These are phyloP conservation scores for Meyerozyma athensensis DNA, from an alignment of 1,139 yeast species.

Conservation along the genomic window DNA sequence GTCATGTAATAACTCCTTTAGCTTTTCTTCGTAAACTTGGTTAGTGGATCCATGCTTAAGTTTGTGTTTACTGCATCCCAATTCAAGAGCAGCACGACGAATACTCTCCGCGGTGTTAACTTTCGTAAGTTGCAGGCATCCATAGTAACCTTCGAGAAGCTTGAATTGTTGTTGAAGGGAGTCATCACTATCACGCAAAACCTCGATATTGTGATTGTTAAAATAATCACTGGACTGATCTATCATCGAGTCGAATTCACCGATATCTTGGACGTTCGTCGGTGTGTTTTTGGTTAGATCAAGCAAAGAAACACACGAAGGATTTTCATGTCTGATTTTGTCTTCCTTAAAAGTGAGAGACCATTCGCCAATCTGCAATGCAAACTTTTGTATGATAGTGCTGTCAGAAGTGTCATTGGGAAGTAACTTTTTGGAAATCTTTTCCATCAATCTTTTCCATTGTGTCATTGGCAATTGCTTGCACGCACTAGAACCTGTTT, in stretches of 20 bases:
- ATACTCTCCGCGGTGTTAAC: neutral
- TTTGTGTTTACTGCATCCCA: neutral
- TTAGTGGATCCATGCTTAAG: neutral
- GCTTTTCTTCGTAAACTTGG: neutral
- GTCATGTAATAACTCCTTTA: neutral
- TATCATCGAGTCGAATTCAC: constrained; percentile 49
- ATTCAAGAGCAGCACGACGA: neutral
- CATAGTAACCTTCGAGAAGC: neutral
- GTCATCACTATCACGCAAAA: constrained; percentile 7
- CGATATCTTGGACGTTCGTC: constrained; percentile 22
- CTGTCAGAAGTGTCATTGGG: neutral
- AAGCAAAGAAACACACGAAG: constrained; percentile 19
- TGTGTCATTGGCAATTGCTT: constrained; percentile 5
- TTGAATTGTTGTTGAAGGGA: neutral
- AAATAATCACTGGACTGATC: constrained; percentile 40
- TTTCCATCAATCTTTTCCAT: constrained; percentile 3
- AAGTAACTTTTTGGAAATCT: neutral
- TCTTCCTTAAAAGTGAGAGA: constrained; percentile 7
- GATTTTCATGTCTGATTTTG: constrained; percentile 7
- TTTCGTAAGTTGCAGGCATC: neutral
- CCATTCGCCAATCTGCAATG: constrained; percentile 27
- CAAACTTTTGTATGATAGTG: constrained; percentile 24
- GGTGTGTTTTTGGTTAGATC: constrained; percentile 24
- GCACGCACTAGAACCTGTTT: constrained; percentile 8
- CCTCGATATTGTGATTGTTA: constrained; percentile 20